phyloP scores from a whole-genome alignment of 441 rosid species.

The Manihot esculenta region DNA sequence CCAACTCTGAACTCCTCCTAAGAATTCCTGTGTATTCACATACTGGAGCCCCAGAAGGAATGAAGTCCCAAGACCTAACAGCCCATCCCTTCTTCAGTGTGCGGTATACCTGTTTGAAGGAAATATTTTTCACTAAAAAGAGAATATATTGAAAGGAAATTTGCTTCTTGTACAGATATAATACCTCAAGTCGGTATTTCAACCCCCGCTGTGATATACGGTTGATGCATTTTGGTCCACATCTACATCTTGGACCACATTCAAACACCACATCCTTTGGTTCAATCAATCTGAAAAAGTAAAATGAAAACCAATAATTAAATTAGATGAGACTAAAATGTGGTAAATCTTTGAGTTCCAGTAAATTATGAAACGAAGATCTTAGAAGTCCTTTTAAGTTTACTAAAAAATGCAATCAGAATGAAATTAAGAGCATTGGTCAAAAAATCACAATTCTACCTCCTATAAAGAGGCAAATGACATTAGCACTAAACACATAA shows the following conservation, averaged over 20 bases:
- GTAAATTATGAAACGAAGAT: neutral
- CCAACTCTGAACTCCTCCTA: constrained; percentile 43
- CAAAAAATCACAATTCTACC: neutral
- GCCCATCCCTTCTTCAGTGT: constrained; percentile 65
- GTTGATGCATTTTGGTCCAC: constrained; percentile 57
- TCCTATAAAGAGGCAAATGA: neutral
- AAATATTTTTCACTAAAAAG: neutral
- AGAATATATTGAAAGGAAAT: neutral
- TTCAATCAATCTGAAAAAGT: constrained; percentile 41
- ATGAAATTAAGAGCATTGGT: neutral
- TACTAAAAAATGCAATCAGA: neutral
- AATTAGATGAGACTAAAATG: neutral
- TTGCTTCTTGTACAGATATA: constrained; percentile 7
- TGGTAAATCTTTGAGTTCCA: neutral
- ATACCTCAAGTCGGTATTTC: constrained; percentile 54
- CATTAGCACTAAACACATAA: constrained; percentile 4
- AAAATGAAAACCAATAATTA: constrained; percentile 17
- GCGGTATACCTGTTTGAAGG: constrained; percentile 41
- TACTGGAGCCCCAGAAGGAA: constrained; percentile 59
- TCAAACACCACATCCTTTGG: constrained; percentile 60
- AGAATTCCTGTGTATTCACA: constrained; percentile 54
- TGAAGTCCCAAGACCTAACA: constrained; percentile 55
- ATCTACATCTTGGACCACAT: constrained; percentile 64
- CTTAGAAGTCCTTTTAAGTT: neutral
- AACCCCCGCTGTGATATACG: constrained; percentile 51